Percentiles rank a stretch among this genome's conserved stretches.
phyloP scores from a whole-genome alignment of 2,329 filamentous ascomycete species.

The Phyllosticta capitalensis region DNA sequence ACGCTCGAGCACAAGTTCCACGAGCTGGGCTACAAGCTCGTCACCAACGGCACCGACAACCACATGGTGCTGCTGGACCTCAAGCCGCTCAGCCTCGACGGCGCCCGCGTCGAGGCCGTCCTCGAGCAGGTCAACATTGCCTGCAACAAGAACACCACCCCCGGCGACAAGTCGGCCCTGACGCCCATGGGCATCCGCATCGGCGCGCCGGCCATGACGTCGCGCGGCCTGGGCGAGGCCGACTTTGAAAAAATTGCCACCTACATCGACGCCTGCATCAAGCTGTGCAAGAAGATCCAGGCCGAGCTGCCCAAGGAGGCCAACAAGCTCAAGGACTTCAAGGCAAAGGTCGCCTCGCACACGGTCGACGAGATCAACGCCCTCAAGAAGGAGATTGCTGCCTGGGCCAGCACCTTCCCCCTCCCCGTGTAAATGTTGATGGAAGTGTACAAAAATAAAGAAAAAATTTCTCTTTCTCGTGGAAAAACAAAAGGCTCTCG shows the following conservation, averaged over 20 bases:
- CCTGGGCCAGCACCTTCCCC: constrained; percentile 84
- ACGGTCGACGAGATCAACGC: constrained; percentile 72
- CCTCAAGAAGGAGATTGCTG: constrained; percentile 79
- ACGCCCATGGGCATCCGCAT: constrained; percentile 89
- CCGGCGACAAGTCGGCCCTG: constrained; percentile 86
- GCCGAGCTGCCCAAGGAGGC: constrained; percentile 79
- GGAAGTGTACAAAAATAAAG: background rate
- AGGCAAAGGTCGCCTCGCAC: constrained; percentile 74
- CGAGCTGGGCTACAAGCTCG: constrained; percentile 70
- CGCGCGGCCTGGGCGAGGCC: constrained; percentile 76
- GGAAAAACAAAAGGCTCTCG: background rate
- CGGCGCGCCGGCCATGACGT: constrained; percentile 96
- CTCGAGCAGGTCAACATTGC: constrained; percentile 90
- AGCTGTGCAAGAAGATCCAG: constrained; percentile 85
- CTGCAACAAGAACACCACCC: constrained; percentile 99
- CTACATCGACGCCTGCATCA: constrained; percentile 85
- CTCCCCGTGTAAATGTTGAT: constrained; percentile 58
- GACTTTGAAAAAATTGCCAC: constrained; percentile 73
- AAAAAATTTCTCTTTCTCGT: background rate
- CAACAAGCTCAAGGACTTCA: constrained; percentile 99
- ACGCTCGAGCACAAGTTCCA: constrained; percentile 64
- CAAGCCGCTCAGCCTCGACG: constrained; percentile 79
- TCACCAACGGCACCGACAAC: constrained; percentile 93
- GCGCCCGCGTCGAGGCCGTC: constrained; percentile 79
- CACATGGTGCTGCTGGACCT: constrained; percentile 90